Conservation (phyloP, 345 rosid genomes). For the Murraya paniculata region DNA sequence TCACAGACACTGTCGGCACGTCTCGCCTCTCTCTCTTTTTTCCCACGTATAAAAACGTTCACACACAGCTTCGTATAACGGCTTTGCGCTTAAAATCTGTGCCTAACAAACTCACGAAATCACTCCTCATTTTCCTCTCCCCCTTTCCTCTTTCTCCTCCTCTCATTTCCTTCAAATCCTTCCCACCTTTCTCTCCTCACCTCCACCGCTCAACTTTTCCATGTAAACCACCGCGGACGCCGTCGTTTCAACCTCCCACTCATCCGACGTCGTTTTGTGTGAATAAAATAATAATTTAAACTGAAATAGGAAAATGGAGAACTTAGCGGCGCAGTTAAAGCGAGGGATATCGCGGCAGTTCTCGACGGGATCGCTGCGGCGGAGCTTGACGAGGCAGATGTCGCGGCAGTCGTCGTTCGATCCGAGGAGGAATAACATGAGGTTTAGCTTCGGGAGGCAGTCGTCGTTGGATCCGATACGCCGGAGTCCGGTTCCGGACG, state of each 20-base stretch:
- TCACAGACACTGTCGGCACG: too few species aligned
- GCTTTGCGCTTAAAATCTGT: background rate
- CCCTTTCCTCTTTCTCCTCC: background rate
- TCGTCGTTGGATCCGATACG: conserved; percentile 83
- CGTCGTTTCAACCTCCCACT: background rate
- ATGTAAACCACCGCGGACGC: background rate
- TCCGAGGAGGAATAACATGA: conserved; percentile 59
- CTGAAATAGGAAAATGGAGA: conserved; percentile 38
- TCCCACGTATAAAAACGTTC: too few species aligned
- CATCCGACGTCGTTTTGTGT: background rate
- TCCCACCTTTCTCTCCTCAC: background rate
- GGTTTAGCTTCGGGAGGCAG: conserved; percentile 85
- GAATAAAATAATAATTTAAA: background rate
- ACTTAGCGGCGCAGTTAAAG: conserved; percentile 53
- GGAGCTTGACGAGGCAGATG: conserved; percentile 53
- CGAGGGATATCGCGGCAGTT: conserved; percentile 79
- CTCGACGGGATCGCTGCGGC: conserved; percentile 63
- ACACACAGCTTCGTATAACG: background rate
- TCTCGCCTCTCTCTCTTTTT: too few species aligned
- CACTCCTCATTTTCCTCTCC: background rate
- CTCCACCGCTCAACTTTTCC: background rate
- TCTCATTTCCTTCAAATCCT: background rate
- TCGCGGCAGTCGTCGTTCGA: conserved; percentile 71
- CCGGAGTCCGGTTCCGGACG: conserved; percentile 48
- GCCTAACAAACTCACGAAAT: background rate